Percentiles rank a stretch among this genome's conserved stretches.
These are phyloP conservation scores for Wickerhamomyces chambardii DNA, from an alignment of 805 yeast genomes.

Conservation along the genomic window DNA sequence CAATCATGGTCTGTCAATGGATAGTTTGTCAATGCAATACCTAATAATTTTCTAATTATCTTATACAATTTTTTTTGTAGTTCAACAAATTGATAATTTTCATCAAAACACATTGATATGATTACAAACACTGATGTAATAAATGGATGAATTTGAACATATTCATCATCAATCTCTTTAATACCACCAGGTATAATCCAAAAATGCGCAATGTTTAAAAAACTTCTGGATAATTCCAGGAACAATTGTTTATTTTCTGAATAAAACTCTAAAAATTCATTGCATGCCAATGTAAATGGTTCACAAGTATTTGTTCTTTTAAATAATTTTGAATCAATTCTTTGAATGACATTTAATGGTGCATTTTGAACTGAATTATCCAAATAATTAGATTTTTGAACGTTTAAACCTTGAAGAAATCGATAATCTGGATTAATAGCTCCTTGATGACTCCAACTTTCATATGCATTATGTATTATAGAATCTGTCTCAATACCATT, in stretches of 20 bases:
- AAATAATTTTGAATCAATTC: conserved; percentile 29
- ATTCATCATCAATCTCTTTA: conserved; percentile 33
- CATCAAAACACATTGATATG: conserved; percentile 48
- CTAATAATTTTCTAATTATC: conserved; percentile 39
- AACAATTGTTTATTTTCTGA: conserved; percentile 32
- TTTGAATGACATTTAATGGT: conserved; percentile 26
- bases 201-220: conserved; percentile 43
- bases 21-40: conserved; percentile 38
- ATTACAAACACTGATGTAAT: conserved; percentile 44
- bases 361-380: conserved; percentile 21
- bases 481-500: no score
- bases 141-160: conserved; percentile 42
- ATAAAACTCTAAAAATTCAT: conserved; percentile 37
- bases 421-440: conserved; percentile 5
- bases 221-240: conserved; percentile 34
- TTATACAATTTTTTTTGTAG: conserved; percentile 38
- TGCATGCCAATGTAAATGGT: conserved; percentile 26
- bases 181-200: conserved; percentile 59
- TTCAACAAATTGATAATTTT: conserved; percentile 35
- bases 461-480: no score
- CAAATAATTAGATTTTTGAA: conserved; percentile 12
- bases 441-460: background rate
- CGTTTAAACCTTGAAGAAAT: conserved; percentile 5
- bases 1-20: conserved; percentile 52
- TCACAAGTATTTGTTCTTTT: conserved; percentile 18